Evolutionary conservation across 78 protist species (phyloP), one percentile per base, ranked within the genome.

Genomic region (Planoprotostelium fungivorum): DNA sequence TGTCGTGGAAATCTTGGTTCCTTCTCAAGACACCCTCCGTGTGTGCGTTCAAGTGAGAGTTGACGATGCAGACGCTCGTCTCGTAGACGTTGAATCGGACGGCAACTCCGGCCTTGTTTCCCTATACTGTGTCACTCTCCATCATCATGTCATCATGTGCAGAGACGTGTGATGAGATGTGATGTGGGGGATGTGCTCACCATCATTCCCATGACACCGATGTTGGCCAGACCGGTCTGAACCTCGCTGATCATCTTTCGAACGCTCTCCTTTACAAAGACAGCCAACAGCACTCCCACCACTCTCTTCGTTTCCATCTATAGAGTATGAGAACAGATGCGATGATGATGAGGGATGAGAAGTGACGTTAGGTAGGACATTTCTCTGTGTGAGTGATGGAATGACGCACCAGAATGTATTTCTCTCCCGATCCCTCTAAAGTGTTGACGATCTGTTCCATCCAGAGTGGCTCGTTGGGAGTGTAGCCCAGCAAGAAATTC

Each of bases 11-110:
- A 84, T 97, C 96, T 36, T 88, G 93, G 88, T 96, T 98, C n/a
- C 99, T 88, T 31, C 95, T 83, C 10, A 38, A 73, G 25, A 92
- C 91, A 34, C 96, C 93, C 29, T 86, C 87, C 87, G 94, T 91
- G 88, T 98, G 99, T 1, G 99, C 99, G 37, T 99, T 98, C 28
- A 99, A 84, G 86, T 98, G 99, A 25, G 98, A 39, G 83, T 90
- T 97, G 16, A 96, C 85, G 9, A 96, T 93, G 89, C 96, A 90
- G 25, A 97, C 34, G 16, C 88, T 83, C 10, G 97, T 91, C 83
- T 91, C 92, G 92, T 93, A 90, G 35, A 96, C 36, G 35, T 90
- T 38, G 86, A 97, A 92, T 16, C 97, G 36, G 28, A 94, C 86
- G 0, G 97, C 96, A 23, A 97, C 97, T 36, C 97, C 98, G 38